Conservation (phyloP, 1,284 basidiomycete species). For the Mrakiaceae sp. region DNA sequence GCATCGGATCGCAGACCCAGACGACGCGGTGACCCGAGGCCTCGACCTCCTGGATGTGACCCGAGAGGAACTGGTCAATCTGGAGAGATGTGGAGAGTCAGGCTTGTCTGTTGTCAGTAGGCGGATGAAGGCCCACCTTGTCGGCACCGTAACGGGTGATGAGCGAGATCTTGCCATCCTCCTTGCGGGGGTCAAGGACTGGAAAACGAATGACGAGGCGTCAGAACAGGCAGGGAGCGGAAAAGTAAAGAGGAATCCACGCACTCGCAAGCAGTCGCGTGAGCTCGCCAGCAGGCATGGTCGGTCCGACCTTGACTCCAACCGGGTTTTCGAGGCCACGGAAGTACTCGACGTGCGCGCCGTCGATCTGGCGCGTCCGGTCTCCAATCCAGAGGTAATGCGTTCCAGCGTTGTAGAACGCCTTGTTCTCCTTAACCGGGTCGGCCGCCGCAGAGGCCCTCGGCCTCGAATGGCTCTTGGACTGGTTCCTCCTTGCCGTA, state of each 20-base stretch:
- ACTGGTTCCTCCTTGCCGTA: too few relatives aligned
- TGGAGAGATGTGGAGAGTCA: constrained; percentile 25
- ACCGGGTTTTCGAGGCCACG: constrained; percentile 91
- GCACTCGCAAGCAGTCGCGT: constrained; percentile 63
- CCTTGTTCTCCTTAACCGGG: constrained; percentile 27
- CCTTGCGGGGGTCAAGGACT: constrained; percentile 79
- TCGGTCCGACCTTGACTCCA: constrained; percentile 91
- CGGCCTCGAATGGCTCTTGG: background rate
- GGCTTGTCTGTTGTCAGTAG: background rate
- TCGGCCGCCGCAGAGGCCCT: background rate
- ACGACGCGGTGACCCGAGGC: constrained; percentile 70
- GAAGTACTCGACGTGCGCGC: constrained; percentile 89
- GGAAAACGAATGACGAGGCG: background rate
- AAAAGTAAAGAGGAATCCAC: constrained; percentile 23
- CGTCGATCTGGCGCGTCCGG: constrained; percentile 81
- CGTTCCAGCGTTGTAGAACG: constrained; percentile 53
- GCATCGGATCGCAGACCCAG: constrained; percentile 95
- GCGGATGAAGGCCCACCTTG: constrained; percentile 44
- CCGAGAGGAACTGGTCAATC: constrained; percentile 65
- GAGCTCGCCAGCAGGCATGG: constrained; percentile 71
- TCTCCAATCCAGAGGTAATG: constrained; percentile 98
- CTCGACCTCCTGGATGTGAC: constrained; percentile 75
- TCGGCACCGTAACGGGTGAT: constrained; percentile 87
- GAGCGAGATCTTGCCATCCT: constrained; percentile 72
- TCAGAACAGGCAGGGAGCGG: background rate